Percentiles rank a stretch among this genome's conserved stretches.
These are phyloP conservation scores for Trichosporon ovoides DNA, from an alignment of 1,284 basidiomycete species.

Conservation along the genomic window DNA sequence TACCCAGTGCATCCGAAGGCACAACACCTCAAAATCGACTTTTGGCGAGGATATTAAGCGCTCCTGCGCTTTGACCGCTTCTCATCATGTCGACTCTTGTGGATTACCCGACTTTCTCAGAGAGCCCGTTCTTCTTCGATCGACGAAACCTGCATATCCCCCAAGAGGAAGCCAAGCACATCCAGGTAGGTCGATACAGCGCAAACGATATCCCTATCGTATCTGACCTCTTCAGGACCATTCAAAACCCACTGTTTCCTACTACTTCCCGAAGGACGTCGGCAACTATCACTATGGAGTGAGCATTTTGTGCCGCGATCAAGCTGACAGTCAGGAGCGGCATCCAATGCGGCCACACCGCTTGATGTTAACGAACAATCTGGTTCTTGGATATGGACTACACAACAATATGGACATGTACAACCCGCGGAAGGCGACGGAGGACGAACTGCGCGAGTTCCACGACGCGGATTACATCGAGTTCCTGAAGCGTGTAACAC, in stretches of 20 bases:
- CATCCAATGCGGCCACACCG: conserved; percentile 99
- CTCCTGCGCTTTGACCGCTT: background rate
- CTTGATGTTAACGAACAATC: conserved; percentile 85
- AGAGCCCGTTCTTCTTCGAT: conserved; percentile 49
- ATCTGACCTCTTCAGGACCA: conserved; percentile 58
- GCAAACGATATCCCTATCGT: too few species aligned
- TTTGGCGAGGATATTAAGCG: background rate
- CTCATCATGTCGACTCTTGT: conserved; percentile 18
- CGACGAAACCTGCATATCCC: conserved; percentile 37
- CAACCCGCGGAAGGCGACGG: conserved; percentile 79
- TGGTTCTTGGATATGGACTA: conserved; percentile 92
- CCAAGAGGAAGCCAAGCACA: conserved; percentile 35
- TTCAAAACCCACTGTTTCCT: conserved; percentile 82
- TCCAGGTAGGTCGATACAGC: conserved; percentile 33
- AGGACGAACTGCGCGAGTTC: conserved; percentile 82
- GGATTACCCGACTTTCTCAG: conserved; percentile 46
- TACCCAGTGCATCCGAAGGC: background rate
- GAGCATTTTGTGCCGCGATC: conserved; percentile 34
- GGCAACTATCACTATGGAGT: conserved; percentile 95
- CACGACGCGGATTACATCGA: conserved; percentile 93
- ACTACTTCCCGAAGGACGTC: conserved; percentile 90
- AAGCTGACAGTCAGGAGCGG: conserved; percentile 60
- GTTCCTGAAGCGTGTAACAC: conserved; percentile 66
- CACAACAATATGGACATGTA: conserved; percentile 96
- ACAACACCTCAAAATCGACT: background rate